Evolutionary conservation across 345 rosid genomes (phyloP).

Genomic region (Eucalyptus marginata): DNA sequence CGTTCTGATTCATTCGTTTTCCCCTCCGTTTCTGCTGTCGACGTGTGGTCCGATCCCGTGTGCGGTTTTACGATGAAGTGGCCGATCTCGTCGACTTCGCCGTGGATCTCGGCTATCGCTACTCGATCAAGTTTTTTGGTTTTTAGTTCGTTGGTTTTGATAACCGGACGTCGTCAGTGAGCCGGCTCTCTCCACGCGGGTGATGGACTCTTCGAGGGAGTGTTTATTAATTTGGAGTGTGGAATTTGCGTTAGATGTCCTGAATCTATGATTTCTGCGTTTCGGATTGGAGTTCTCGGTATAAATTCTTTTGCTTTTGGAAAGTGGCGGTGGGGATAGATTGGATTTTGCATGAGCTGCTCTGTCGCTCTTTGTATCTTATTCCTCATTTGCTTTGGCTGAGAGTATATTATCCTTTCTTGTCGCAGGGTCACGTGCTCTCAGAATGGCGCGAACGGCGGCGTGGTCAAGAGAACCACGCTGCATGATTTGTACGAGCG

Average conservation of each 20-base stretch:
- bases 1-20: background rate
- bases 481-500: conserved; percentile 89
- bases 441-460: conserved; percentile 49
- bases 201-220: background rate
- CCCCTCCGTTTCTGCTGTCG: background rate
- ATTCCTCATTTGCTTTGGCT: background rate
- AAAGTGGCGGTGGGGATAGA: background rate
- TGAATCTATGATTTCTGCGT: background rate
- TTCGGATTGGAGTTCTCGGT: background rate
- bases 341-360: background rate
- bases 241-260: background rate
- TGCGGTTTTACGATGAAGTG: background rate
- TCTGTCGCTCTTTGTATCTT: background rate
- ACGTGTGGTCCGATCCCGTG: background rate
- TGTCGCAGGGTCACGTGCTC: conserved; percentile 63
- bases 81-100: background rate
- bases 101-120: background rate
- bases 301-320: background rate
- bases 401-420: background rate
- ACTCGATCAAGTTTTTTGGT: background rate
- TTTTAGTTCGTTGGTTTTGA: background rate
- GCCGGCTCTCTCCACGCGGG: background rate
- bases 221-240: accelerated
- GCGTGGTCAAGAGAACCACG: conserved; percentile 41
- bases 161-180: background rate